Evolutionary conservation across 2,329 filamentous ascomycete species (phyloP).

Genomic region (Fusarium sp.): DNA sequence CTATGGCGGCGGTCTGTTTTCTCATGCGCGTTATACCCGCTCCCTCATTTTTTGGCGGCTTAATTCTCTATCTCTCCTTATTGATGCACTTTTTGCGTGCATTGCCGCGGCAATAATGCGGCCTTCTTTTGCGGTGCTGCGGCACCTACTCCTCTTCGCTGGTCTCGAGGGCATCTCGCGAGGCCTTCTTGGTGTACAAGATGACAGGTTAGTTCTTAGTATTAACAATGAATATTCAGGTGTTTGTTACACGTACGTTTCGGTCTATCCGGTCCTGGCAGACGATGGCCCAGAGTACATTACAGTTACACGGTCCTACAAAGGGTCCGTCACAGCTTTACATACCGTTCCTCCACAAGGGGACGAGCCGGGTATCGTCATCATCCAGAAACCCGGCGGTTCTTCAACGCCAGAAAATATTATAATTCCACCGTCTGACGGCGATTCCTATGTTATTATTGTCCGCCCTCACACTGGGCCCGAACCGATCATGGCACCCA

Average conservation of each 20-base stretch:
- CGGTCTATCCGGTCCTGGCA: conserved; percentile 44
- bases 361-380: conserved; percentile 38
- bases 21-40: not conserved
- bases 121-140: conserved; percentile 22
- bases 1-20: not conserved
- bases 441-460: conserved; percentile 38
- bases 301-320: conserved; percentile 41
- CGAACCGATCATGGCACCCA: conserved; percentile 29
- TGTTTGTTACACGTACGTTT: conserved; percentile 48
- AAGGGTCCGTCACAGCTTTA: conserved; percentile 34
- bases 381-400: conserved; percentile 37
- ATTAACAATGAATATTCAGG: conserved; percentile 42
- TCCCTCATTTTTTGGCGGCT: not conserved
- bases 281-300: conserved; percentile 36
- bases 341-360: conserved; percentile 42
- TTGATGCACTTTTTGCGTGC: conserved; percentile 8
- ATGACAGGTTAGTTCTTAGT: conserved; percentile 42
- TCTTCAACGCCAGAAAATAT: conserved; percentile 30
- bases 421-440: conserved; percentile 38
- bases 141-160: conserved; percentile 25
- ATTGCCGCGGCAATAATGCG: conserved; percentile 22
- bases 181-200: conserved; percentile 34
- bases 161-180: conserved; percentile 12
- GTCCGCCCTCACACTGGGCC: conserved; percentile 39
- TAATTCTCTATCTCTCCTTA: conserved; percentile 14